These are phyloP conservation scores for Aureobasidium sp. DNA, from an alignment of 2,329 filamentous ascomycete species.

Conservation along the genomic window DNA sequence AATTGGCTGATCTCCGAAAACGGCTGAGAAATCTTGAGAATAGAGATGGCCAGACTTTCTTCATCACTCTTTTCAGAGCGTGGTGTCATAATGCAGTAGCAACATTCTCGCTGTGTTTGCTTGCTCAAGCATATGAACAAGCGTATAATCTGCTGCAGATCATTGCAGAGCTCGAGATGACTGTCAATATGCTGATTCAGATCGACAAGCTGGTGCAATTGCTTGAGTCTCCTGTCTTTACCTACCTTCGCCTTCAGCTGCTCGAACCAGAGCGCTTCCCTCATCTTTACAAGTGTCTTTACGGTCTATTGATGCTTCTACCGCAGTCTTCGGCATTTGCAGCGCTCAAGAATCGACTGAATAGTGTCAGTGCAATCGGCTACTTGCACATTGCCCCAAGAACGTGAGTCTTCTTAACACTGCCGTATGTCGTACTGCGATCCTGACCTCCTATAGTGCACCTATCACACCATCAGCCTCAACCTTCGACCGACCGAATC, in stretches of 20 bases:
- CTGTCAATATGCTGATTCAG: conserved; percentile 95
- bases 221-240: conserved; percentile 95
- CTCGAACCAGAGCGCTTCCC: conserved; percentile 93
- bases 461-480: conserved; percentile 26
- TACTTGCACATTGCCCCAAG: conserved; percentile 79
- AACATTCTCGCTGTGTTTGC: conserved; percentile 88
- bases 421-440: conserved; percentile 17
- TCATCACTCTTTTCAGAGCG: conserved; percentile 86
- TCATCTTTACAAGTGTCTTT: conserved; percentile 84
- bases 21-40: conserved; percentile 84
- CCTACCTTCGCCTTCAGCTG: conserved; percentile 89
- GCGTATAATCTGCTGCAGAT: conserved; percentile 94
- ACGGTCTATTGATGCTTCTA: conserved; percentile 94
- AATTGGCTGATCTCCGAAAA: conserved; percentile 84
- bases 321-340: conserved; percentile 97
- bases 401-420: conserved; percentile 41
- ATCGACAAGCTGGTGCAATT: conserved; percentile 97
- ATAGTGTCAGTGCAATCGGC: conserved; percentile 94
- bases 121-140: conserved; percentile 96
- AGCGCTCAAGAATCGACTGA: conserved; percentile 89
- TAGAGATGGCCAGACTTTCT: conserved; percentile 90
- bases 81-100: conserved; percentile 99
- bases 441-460: conserved; percentile 19
- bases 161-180: conserved; percentile 97
- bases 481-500: conserved; percentile 49